phyloP scores from a whole-genome alignment of 2,329 filamentous ascomycete species.

The Curvularia eragrostidis region DNA sequence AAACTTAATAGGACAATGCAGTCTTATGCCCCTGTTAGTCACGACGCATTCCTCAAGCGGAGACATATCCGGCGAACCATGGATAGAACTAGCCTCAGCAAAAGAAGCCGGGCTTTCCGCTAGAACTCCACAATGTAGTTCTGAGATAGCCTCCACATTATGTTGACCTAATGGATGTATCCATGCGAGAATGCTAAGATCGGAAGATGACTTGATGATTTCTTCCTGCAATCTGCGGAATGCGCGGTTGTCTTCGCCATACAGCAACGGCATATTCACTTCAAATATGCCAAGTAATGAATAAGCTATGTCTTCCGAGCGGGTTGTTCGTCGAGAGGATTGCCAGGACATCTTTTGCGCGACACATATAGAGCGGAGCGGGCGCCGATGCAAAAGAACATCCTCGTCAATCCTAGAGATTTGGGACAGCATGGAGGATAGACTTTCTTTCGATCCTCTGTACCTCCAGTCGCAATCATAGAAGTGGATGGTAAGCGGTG shows the following conservation, averaged over 20 bases:
- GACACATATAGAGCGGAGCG: not conserved
- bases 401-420: not conserved
- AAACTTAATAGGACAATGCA: not conserved
- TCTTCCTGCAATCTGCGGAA: constrained; percentile 5
- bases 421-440: not conserved
- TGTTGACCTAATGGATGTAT: no score
- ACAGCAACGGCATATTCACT: constrained; percentile 2
- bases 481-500: not conserved
- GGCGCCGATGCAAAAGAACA: not conserved
- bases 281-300: constrained; percentile 2
- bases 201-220: constrained; percentile 3
- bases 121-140: not conserved
- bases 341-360: constrained; percentile 9
- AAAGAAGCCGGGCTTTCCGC: not conserved
- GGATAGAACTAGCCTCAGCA: not conserved
- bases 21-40: not conserved
- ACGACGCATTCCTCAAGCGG: not conserved
- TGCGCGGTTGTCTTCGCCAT: not conserved
- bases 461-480: not conserved
- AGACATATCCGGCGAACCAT: not conserved
- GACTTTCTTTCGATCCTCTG: not conserved
- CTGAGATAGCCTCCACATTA: not conserved
- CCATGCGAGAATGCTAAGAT: constrained; percentile 7
- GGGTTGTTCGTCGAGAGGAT: not conserved
- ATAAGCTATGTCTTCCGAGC: constrained; percentile 1